phyloP scores from a whole-genome alignment of 148 eudicot genomes.

The Simmondsia chinensis region DNA sequence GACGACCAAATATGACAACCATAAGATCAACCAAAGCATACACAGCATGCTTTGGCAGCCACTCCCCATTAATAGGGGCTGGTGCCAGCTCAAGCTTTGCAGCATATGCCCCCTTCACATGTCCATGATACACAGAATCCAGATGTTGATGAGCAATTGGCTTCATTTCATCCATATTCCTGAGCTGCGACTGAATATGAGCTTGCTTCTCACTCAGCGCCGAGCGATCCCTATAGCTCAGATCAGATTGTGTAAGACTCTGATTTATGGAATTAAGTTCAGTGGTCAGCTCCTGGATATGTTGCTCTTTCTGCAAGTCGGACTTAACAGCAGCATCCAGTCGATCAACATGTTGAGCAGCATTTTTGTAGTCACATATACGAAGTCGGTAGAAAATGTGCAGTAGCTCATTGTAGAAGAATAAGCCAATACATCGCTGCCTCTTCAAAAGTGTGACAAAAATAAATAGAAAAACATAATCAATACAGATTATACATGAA shows the following conservation, averaged over 20 bases:
- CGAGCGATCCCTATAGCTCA: conserved; percentile 44
- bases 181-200: conserved; percentile 63
- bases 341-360: conserved; percentile 72
- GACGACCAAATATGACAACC: conserved; percentile 73
- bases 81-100: conserved; percentile 87
- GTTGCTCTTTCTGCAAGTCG: conserved; percentile 56
- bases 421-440: conserved; percentile 74
- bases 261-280: conserved; percentile 53
- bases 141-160: conserved; percentile 27
- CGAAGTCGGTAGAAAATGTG: conserved; percentile 89
- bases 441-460: conserved; percentile 26
- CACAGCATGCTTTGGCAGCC: conserved; percentile 92
- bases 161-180: conserved; percentile 24
- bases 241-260: conserved; percentile 44
- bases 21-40: conserved; percentile 88
- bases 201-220: conserved; percentile 41
- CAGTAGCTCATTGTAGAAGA: conserved; percentile 78
- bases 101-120: conserved; percentile 41
- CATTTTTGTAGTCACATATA: conserved; percentile 84
- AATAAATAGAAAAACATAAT: not conserved
- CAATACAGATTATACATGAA: not conserved
- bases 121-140: conserved; percentile 56
- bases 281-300: conserved; percentile 38
- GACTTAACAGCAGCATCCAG: conserved; percentile 85
- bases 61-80: conserved; percentile 91